A percentile compares a stretch with the other conserved stretches of the same genome.
Conservation (phyloP, 129 eudicot species). For the Solidago caesia region DNA sequence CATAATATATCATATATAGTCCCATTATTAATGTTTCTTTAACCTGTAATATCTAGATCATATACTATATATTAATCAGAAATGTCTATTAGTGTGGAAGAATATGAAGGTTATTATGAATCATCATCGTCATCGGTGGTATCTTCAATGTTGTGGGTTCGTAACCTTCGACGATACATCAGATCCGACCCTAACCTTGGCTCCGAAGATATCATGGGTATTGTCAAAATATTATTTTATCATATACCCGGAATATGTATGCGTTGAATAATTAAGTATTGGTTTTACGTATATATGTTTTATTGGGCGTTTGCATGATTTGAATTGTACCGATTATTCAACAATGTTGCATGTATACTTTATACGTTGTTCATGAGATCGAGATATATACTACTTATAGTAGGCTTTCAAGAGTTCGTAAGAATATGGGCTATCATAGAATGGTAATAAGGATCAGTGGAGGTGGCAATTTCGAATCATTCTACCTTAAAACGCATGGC, state of each 20-base stretch:
- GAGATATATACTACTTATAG: too few relatives aligned
- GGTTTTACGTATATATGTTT: not conserved
- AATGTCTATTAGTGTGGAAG: constrained; percentile 26
- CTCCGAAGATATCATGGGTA: constrained; percentile 35
- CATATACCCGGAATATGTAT: not conserved
- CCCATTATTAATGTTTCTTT: too few relatives aligned
- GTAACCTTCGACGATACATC: constrained; percentile 40
- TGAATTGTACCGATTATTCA: not conserved
- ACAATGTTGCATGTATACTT: not conserved
- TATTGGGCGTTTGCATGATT: too few relatives aligned
- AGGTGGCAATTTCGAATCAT: too few relatives aligned
- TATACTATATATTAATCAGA: not conserved
- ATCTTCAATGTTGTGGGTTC: constrained; percentile 43
- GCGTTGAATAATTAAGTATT: too few relatives aligned
- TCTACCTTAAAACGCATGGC: too few relatives aligned
- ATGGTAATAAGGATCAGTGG: too few relatives aligned
- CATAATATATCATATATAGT: too few relatives aligned
- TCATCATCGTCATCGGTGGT: constrained; percentile 4
- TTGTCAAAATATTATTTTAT: not conserved
- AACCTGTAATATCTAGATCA: not conserved
- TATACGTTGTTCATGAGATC: not conserved
- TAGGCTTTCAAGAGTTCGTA: too few relatives aligned
- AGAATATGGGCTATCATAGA: too few relatives aligned
- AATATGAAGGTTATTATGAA: constrained; percentile 25
- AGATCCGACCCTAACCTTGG: constrained; percentile 20